Percentiles rank a stretch among this genome's conserved stretches.
Conservation (phyloP, 2,329 filamentous ascomycete species). For the Fonsecaea monophora region DNA sequence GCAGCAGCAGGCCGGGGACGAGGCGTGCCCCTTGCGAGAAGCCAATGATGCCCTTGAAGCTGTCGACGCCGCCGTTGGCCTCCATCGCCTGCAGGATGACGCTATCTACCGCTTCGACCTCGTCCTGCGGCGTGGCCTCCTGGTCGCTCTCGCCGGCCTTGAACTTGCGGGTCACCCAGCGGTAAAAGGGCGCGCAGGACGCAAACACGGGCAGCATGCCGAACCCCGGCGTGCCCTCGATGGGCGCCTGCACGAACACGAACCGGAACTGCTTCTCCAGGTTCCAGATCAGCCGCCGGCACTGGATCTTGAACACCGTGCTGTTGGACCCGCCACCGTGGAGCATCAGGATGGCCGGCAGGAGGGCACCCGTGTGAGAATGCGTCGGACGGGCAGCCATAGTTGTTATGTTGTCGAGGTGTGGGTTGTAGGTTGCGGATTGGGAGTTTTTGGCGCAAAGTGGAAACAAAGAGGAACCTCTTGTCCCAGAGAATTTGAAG, state of each 20-base stretch:
- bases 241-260: slow-evolving; percentile 46
- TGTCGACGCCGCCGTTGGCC: slow-evolving; percentile 37
- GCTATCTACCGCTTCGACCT: slow-evolving; percentile 35
- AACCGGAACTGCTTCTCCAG: slow-evolving; percentile 47
- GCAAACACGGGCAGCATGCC: slow-evolving; percentile 50
- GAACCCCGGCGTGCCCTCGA: slow-evolving; percentile 43
- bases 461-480: too few species aligned
- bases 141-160: slow-evolving; percentile 32
- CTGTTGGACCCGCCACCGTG: slow-evolving; percentile 52
- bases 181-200: slow-evolving; percentile 46
- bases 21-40: slow-evolving; percentile 47
- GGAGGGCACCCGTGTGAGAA: slow-evolving; percentile 26
- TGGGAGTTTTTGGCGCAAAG: too few species aligned
- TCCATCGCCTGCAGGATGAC: slow-evolving; percentile 35
- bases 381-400: slow-evolving; percentile 26
- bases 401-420: background rate
- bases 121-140: slow-evolving; percentile 33
- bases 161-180: slow-evolving; percentile 44
- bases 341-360: slow-evolving; percentile 48
- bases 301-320: slow-evolving; percentile 48
- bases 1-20: slow-evolving; percentile 40
- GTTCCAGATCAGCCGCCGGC: slow-evolving; percentile 44
- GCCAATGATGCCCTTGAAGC: slow-evolving; percentile 45
- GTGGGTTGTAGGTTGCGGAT: background rate
- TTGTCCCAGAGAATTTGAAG: too few species aligned